Evolutionary conservation across 1,284 basidiomycete species (phyloP).

Genomic region (Trametes sp.): DNA sequence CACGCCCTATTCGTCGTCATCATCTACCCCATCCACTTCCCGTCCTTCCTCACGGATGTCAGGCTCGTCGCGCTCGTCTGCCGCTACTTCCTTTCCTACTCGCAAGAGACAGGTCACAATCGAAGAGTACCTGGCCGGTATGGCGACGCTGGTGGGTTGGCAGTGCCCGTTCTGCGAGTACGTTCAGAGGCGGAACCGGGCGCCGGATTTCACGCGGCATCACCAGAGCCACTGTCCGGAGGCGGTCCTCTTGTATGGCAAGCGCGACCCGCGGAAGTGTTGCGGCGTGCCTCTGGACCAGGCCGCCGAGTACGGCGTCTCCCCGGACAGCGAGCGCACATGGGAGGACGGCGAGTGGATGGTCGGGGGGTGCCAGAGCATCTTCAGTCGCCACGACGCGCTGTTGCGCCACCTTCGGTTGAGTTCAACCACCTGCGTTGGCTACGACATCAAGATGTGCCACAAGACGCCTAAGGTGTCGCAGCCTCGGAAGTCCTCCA

Average conservation of each 20-base stretch:
- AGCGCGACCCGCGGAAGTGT: not conserved
- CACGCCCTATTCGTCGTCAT: not conserved
- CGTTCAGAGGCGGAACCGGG: conserved; percentile 48
- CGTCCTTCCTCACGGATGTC: not conserved
- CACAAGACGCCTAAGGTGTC: not conserved
- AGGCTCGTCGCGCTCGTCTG: not conserved
- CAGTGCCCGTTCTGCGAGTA: conserved; percentile 23
- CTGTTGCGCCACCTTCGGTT: conserved; percentile 62
- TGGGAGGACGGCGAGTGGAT: not conserved
- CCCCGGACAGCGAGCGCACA: not conserved
- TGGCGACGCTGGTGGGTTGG: not conserved
- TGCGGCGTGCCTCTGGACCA: conserved; percentile 6
- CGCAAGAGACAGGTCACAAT: conserved; percentile 6
- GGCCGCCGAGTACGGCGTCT: conserved; percentile 14
- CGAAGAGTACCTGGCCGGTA: not conserved
- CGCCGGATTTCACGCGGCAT: conserved; percentile 62
- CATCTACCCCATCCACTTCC: not conserved
- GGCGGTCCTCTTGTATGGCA: conserved; percentile 27
- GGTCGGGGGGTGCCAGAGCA: conserved; percentile 55
- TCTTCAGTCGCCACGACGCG: conserved; percentile 64
- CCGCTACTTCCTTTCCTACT: not conserved
- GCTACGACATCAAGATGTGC: not conserved
- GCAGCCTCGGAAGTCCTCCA: not conserved
- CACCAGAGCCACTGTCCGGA: conserved; percentile 55
- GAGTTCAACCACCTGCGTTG: conserved; percentile 48